Base-by-base conservation (phyloP, 2,329 filamentous ascomycete genomes). In the Aspergillus japonicus region DNA sequence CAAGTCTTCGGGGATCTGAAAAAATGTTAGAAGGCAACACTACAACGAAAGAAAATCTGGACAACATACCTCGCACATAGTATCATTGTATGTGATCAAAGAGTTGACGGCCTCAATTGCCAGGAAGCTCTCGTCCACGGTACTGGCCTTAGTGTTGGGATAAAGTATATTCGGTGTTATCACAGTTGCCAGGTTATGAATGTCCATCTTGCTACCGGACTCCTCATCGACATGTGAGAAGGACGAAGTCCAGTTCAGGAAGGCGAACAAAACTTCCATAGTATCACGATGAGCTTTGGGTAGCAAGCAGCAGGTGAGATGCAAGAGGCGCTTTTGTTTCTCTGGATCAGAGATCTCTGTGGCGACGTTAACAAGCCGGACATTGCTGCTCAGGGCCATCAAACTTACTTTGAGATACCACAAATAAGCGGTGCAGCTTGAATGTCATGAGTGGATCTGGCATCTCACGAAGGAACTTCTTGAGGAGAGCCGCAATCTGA, bases 161-260 rank as follows among this genome's bases (percentile, higher is more conserved):
- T 90, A 93, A 12, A 97, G 83, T 62, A 99, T 92, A 70, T 99
- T 99, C 0, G 95, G 95, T 5, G 94, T 93, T 75, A 99, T 97
- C 64, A 99, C 95, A 3, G 96, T 98, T 3, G 95, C 92, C 64
- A 99, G 84, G 71, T 99, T 99, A 80, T 96, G 92, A 56, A 96
- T 90, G 74, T 99, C 95, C 95, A 99, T 99, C 82, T 98, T 97
- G 68, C 94, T 97, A 26, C 95, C 95, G 23, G 90, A 90, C 73
- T 99, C 95, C 71, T 99, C 95, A 69, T 99, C 95, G 14, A 99
- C 88, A 71, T 97, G 93, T 63, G 96, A 94, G 81, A 99, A 99
- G 1, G 93, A 96, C 4, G 93, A 92, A 5, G 93, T 92, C 94
- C 95, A 99, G 71, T 96, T 96, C 50, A 99, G 83, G 82, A 99